Base-by-base conservation (phyloP, 176 grass and related monocot species). In the Tuctoria greenei region DNA sequence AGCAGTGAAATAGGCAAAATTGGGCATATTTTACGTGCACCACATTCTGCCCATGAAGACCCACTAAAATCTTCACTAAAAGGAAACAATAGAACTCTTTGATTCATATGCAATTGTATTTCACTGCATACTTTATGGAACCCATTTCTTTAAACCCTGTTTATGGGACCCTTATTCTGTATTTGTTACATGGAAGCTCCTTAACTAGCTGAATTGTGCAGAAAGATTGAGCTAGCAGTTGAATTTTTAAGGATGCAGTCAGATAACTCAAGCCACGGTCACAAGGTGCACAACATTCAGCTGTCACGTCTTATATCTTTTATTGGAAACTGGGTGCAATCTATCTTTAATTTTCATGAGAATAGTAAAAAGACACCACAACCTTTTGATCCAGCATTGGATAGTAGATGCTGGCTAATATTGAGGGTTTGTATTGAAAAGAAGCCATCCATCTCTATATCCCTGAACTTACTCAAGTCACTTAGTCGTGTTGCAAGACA, bases 261-360 rank as follows among this genome's bases (percentile, higher is more conserved):
- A 73, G 42, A 71, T 69, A 61, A 35, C 12, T 60, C 82, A 43
- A 86, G 77, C 71, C 74, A 79, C 78, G 80, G 79, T 12, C 60
- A 52, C 61, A 69, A 87, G 38, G 61, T 9, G 38, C 71, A 63
- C 59, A 75, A 4, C 7, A 47, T 85, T 82, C 77, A 79, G 56
- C 34, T 86, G 74, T 72, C 79, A 6, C 85, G 92, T 21, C 72
- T 95, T 65, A 69, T 84, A 10, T 95, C 89, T 8, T 90, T 90
- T 85, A 60, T 95, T 39, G 79, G 87, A 50, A 90, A 88, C 66
- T 99, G 95, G 95, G 85, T 95, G 58, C 95, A 95, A 47, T 76
- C 82, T 44, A 43, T 83, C 66, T 86, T 99, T 43, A 78, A 81
- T 79, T 73, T 79, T 54, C 75, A 77, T 67, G 91, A 91, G 60